Conservation (phyloP, 2,329 filamentous ascomycete species). For the Venturia effusa region DNA sequence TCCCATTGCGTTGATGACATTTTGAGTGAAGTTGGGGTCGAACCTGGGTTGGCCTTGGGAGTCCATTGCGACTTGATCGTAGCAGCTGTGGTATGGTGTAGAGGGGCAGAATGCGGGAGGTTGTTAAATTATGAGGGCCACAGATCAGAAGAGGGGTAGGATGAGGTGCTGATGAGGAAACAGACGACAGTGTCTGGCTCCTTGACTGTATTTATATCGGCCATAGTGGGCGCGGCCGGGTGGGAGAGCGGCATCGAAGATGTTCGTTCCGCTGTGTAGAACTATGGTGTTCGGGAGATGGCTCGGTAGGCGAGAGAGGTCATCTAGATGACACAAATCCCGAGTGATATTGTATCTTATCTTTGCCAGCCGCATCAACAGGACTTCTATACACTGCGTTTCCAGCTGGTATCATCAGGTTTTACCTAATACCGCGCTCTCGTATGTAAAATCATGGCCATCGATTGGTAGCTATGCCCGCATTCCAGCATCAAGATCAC, state of each 20-base stretch:
- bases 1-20: constrained; percentile 63
- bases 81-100: not conserved
- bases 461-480: not conserved
- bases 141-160: not conserved
- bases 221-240: not conserved
- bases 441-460: too few species aligned
- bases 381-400: not conserved
- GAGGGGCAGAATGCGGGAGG: not conserved
- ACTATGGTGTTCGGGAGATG: not conserved
- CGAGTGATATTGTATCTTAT: not conserved
- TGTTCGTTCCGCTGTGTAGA: constrained; percentile 1
- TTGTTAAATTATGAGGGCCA: not conserved
- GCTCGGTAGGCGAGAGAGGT: not conserved
- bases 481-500: not conserved
- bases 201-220: not conserved
- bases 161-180: not conserved
- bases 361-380: not conserved
- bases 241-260: not conserved
- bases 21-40: constrained; percentile 67
- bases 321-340: not conserved
- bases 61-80: not conserved
- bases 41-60: constrained; percentile 31
- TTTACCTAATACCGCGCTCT: too few species aligned
- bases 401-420: not conserved
- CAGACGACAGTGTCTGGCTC: not conserved